phyloP scores from a whole-genome alignment of 108 stramenopile species.

The Aurantiochytrium sp. region DNA sequence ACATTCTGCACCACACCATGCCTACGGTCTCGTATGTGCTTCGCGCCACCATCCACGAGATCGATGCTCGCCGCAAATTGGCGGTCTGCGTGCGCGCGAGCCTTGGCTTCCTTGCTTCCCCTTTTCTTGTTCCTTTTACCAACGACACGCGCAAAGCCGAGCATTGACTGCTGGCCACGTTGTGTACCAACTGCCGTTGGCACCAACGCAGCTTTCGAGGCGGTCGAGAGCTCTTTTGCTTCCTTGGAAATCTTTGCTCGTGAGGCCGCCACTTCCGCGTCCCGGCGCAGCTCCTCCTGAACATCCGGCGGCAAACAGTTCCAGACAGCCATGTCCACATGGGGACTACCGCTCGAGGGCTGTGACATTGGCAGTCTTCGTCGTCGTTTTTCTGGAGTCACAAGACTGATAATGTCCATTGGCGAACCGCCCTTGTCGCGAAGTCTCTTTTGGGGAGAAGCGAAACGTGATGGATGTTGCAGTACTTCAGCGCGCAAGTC shows the following conservation, averaged over 20 bases:
- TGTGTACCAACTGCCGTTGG: neutral
- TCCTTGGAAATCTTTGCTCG: neutral
- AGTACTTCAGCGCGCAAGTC: neutral
- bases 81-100: neutral
- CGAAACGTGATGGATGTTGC: neutral
- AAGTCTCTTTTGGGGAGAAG: neutral
- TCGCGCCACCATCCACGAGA: neutral
- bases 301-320: neutral
- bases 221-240: neutral
- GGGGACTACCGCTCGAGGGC: neutral
- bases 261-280: neutral
- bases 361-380: too few species aligned
- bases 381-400: neutral
- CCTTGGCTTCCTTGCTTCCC: neutral
- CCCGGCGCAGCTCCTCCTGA: neutral
- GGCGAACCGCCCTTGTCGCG: neutral
- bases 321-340: neutral
- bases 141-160: neutral
- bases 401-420: neutral
- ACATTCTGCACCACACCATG: neutral
- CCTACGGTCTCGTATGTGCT: neutral
- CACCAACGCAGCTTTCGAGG: too few species aligned
- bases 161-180: neutral
- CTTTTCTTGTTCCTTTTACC: neutral
- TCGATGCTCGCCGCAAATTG: neutral